Evolutionary conservation across 345 rosid genomes (phyloP), one percentile per base, ranked within the genome.

Genomic region (Rubroshorea leprosula): DNA sequence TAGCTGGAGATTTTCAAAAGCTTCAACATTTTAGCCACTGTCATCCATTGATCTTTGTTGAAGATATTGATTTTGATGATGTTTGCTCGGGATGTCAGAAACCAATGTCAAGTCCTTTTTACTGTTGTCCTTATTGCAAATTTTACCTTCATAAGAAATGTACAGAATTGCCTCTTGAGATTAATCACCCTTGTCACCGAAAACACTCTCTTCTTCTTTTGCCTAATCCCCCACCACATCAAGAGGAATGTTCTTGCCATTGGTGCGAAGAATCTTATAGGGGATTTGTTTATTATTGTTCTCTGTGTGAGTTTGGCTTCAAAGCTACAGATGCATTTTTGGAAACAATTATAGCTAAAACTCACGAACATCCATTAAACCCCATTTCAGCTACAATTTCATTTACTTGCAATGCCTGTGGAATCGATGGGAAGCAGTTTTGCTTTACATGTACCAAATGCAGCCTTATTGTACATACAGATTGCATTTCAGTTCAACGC

Each of bases 351-450:
- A 1, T 1, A 35, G 41, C 12, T 35, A n/a, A 15, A 55, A 50
- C 24, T 35, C 72, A 69, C 51, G 64, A 62, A n/a, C 64, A 68
- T 35, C 53, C 67, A 17, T 24, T 62, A 20, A 62, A 21, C 7
- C 64, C 63, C 23, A 13, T 46, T 0, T 58, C 62, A 27, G 57
- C 15, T n/a, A 1, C 45, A 54, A 44, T 62, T 43, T 27, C 58
- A 0, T 62, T 62, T 17, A 19, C 23, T 24, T 68, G 67, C 22
- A 54, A 68, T 57, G 72, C 55, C n/a, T 68, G 72, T 43, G 68
- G 68, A 12, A 24, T 1, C 0, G 9, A 44, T 38, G 68, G 67
- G 0, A 25, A 62, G 16, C 45, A n/a, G 4, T 3, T 48, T 31
- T 66, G 67, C 5, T 68, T 62, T 45, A 15, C 57, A 0, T 68